Conservation (phyloP, 164 flowering plant species). For the Vitis amurensis region DNA sequence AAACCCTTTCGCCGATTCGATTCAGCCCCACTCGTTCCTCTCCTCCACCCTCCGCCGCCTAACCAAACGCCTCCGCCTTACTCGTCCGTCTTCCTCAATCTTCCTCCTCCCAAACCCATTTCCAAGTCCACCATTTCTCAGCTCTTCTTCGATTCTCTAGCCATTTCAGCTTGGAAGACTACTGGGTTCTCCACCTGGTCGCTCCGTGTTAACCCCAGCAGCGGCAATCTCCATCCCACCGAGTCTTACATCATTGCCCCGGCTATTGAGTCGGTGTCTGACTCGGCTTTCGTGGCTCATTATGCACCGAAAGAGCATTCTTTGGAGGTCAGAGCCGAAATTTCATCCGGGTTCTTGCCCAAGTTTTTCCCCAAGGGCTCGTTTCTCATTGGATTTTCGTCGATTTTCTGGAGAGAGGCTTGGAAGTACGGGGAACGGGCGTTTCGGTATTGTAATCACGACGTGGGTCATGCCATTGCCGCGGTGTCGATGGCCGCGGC, state of each 20-base stretch:
- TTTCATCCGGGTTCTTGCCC: conserved; percentile 39
- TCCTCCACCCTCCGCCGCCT: conserved; percentile 45
- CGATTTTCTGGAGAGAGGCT: conserved; percentile 94
- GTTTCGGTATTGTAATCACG: conserved; percentile 89
- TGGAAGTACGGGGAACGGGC: conserved; percentile 97
- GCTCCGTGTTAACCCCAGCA: conserved; percentile 92
- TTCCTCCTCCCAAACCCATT: conserved; percentile 63
- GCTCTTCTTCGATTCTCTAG: conserved; percentile 71
- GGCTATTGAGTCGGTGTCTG: conserved; percentile 45
- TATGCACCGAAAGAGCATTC: conserved; percentile 86
- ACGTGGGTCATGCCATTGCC: conserved; percentile 87
- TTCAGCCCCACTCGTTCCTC: conserved; percentile 65
- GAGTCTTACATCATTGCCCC: conserved; percentile 79
- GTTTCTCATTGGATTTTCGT: conserved; percentile 74
- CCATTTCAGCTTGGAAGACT: conserved; percentile 92
- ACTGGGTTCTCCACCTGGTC: conserved; percentile 88
- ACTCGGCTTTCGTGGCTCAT: conserved; percentile 72
- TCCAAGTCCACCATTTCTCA: conserved; percentile 61
- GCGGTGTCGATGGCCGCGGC: conserved; percentile 83
- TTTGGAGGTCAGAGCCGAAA: conserved; percentile 56
- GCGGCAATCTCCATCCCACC: conserved; percentile 96
- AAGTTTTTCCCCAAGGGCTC: conserved; percentile 46
- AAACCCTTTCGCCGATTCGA: conserved; percentile 88
- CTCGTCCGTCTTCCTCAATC: conserved; percentile 50
- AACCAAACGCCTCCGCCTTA: conserved; percentile 36